Evolutionary conservation across 352 stramenopile species (phyloP).

Genomic region (Globisporangium yorkense): DNA sequence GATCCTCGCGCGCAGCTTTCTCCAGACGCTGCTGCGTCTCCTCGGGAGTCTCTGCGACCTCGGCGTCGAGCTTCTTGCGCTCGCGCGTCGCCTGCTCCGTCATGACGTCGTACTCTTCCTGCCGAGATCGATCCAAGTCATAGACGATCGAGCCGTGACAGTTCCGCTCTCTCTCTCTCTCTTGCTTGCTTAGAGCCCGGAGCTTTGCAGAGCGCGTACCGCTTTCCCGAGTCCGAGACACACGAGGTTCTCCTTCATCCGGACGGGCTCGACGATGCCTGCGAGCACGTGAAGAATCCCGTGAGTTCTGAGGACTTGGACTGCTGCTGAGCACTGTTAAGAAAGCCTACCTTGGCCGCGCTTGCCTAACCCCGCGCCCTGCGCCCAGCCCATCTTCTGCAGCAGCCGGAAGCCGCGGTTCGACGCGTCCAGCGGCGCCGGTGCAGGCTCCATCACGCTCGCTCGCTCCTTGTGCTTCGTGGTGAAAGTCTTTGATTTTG

Average conservation of each 20-base stretch:
- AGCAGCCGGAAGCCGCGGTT: slow-evolving; percentile 61
- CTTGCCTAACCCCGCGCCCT: slow-evolving; percentile 43
- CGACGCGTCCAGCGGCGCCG: slow-evolving; percentile 24
- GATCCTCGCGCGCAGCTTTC: slow-evolving; percentile 19
- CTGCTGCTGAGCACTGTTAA: neutral
- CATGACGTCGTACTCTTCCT: slow-evolving; percentile 58
- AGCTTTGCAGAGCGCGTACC: slow-evolving; percentile 9
- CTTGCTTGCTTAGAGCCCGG: neutral
- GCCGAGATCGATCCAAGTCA: slow-evolving; percentile 1
- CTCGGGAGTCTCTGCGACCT: slow-evolving; percentile 41
- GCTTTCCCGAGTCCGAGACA: slow-evolving; percentile 55
- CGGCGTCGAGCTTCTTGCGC: slow-evolving; percentile 36
- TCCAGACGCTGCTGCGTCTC: slow-evolving; percentile 23
- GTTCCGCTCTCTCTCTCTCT: neutral
- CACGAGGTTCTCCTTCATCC: slow-evolving; percentile 57
- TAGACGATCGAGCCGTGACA: slow-evolving; percentile 10
- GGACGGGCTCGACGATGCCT: slow-evolving; percentile 56
- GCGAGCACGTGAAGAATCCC: neutral
- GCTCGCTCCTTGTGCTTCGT: too few species aligned
- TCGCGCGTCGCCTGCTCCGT: slow-evolving; percentile 43
- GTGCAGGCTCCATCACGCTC: neutral
- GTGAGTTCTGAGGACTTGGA: neutral
- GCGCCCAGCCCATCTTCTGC: slow-evolving; percentile 56
- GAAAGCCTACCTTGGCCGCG: slow-evolving; percentile 27
- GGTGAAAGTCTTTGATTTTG: neutral